phyloP scores from a whole-genome alignment of 2,329 filamentous ascomycete genomes.

The Aspergillus neotritici region DNA sequence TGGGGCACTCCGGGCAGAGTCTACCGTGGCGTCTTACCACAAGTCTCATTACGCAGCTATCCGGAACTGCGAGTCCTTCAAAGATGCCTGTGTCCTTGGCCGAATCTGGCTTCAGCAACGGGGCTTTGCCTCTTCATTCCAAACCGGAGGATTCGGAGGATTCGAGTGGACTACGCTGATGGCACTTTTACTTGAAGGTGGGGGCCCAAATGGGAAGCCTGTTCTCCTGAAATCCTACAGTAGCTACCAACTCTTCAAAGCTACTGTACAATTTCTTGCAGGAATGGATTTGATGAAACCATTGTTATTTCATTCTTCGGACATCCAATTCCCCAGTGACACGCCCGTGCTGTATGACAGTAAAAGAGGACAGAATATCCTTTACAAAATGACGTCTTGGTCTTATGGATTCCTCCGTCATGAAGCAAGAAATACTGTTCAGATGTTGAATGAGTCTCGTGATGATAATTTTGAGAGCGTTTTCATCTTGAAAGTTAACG shows the following conservation, averaged over 20 bases:
- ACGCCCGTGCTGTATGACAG: constrained; percentile 75
- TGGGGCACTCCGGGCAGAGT: constrained; percentile 72
- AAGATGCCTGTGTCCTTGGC: constrained; percentile 79
- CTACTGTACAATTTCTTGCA: constrained; percentile 79
- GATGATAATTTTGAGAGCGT: constrained; percentile 77
- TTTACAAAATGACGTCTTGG: constrained; percentile 87
- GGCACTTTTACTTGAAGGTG: constrained; percentile 73
- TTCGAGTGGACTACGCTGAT: constrained; percentile 86
- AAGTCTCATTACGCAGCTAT: constrained; percentile 66
- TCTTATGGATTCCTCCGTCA: constrained; percentile 68
- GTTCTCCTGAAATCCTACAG: constrained; percentile 75
- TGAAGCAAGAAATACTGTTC: constrained; percentile 68
- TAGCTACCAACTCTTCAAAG: constrained; percentile 92
- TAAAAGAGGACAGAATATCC: constrained; percentile 66
- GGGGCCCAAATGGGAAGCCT: constrained; percentile 64
- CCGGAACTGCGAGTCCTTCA: constrained; percentile 65
- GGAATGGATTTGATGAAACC: constrained; percentile 68
- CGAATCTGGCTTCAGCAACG: constrained; percentile 85
- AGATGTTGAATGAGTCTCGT: constrained; percentile 66
- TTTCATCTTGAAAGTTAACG: constrained; percentile 63
- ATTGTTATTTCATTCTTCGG: constrained; percentile 39
- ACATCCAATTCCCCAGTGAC: constrained; percentile 34
- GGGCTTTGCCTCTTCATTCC: constrained; percentile 66
- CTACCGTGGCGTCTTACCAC: constrained; percentile 66
- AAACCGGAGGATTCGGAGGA: constrained; percentile 78